phyloP scores from a whole-genome alignment of 1,139 yeast species.

The Saccharomyces hybrid region DNA sequence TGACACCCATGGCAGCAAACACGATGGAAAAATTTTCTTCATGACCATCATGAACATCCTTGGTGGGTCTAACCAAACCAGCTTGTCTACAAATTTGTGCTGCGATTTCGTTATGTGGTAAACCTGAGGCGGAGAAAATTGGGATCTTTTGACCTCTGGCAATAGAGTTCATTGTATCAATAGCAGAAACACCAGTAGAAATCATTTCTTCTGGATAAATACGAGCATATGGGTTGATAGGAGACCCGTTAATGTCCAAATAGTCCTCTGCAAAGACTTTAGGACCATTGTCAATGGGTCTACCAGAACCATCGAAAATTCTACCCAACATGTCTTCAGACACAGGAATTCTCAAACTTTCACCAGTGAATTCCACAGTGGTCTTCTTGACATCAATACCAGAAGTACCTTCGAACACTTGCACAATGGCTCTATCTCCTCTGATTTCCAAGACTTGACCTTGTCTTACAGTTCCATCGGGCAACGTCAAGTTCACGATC shows the following conservation, averaged over 20 bases:
- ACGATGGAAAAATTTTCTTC: slow-evolving; percentile 98
- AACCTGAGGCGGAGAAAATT: slow-evolving; percentile 96
- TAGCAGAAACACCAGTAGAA: slow-evolving; percentile 96
- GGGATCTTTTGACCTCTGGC: slow-evolving; percentile 99
- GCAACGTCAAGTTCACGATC: slow-evolving; percentile 90
- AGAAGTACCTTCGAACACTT: slow-evolving; percentile 96
- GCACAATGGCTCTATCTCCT: slow-evolving; percentile 95
- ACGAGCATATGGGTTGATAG: slow-evolving; percentile 96
- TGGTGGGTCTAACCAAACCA: slow-evolving; percentile 96
- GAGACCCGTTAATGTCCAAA: slow-evolving; percentile 96
- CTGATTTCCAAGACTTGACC: slow-evolving; percentile 98
- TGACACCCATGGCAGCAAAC: slow-evolving; percentile 97
- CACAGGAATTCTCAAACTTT: slow-evolving; percentile 85
- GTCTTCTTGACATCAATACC: slow-evolving; percentile 98
- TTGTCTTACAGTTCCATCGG: slow-evolving; percentile 89
- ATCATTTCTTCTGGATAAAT: slow-evolving; percentile 99
- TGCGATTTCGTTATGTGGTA: slow-evolving; percentile 98
- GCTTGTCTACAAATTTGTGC: slow-evolving; percentile 99
- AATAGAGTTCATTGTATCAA: slow-evolving; percentile 98
- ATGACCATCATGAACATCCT: slow-evolving; percentile 99
- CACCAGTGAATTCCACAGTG: slow-evolving; percentile 93
- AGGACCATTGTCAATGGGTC: slow-evolving; percentile 98
- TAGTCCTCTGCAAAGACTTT: slow-evolving; percentile 97
- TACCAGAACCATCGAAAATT: slow-evolving; percentile 97
- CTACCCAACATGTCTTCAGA: slow-evolving; percentile 97